A percentile compares a stretch with the other conserved stretches of the same genome.
These are phyloP conservation scores for Taiozyma sp. DNA, from an alignment of 1,139 yeast species.

Conservation along the genomic window DNA sequence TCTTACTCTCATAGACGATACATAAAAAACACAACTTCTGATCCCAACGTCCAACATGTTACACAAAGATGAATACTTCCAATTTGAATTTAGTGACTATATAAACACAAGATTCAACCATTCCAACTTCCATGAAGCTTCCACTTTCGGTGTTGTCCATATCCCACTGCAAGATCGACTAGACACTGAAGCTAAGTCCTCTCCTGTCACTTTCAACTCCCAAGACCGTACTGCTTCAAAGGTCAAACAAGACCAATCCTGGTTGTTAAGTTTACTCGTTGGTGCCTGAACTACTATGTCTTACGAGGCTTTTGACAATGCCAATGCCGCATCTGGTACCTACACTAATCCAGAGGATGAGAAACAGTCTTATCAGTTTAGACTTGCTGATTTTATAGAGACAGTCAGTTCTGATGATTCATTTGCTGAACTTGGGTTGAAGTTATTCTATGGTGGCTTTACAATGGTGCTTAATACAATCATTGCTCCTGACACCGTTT, in stretches of 20 bases:
- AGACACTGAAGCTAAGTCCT: background rate
- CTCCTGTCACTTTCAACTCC: background rate
- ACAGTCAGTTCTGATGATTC: background rate
- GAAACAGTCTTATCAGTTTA: background rate
- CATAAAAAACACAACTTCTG: background rate
- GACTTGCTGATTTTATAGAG: background rate
- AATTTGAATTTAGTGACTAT: slow-evolving; percentile 12
- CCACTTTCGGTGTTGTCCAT: background rate
- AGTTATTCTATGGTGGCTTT: background rate
- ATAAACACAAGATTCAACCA: slow-evolving; percentile 9
- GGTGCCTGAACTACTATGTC: slow-evolving; percentile 11
- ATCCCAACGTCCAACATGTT: slow-evolving; percentile 3
- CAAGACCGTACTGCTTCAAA: background rate
- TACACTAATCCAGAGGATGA: background rate
- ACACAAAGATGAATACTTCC: slow-evolving; percentile 12
- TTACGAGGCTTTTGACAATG: background rate
- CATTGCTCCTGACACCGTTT: background rate
- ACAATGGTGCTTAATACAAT: background rate
- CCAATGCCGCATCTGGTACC: no score
- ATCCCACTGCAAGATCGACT: slow-evolving; percentile 1
- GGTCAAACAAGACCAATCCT: slow-evolving; percentile 19
- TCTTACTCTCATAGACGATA: background rate
- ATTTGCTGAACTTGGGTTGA: background rate
- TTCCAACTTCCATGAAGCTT: background rate
- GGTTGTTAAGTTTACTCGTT: slow-evolving; percentile 20